Conservation (phyloP, 2,329 filamentous ascomycete genomes). For the Fusarium devonianum region DNA sequence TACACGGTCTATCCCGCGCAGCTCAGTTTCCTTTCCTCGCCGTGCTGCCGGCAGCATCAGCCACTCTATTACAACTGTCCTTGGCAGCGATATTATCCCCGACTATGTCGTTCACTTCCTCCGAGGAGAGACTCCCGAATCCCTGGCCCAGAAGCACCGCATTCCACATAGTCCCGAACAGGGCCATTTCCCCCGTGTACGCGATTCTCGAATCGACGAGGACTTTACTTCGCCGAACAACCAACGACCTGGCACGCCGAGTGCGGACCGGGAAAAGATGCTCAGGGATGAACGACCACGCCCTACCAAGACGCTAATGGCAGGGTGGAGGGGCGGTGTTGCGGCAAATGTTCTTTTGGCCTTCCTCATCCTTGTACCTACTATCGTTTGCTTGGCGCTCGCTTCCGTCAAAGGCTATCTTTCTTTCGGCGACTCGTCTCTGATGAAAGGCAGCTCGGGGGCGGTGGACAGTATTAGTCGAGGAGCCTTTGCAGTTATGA, state of each 20-base stretch:
- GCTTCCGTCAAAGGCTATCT: conserved; percentile 46
- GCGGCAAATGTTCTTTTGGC: conserved; percentile 52
- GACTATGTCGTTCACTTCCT: conserved; percentile 65
- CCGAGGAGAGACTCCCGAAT: conserved; percentile 63
- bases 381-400: conserved; percentile 51
- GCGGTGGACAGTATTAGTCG: conserved; percentile 48
- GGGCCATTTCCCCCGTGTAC: conserved; percentile 29
- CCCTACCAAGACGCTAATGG: conserved; percentile 40
- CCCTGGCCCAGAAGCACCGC: conserved; percentile 54
- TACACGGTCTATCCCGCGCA: conserved; percentile 34
- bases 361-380: conserved; percentile 49
- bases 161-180: conserved; percentile 41
- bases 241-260: conserved; percentile 34
- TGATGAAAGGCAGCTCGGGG: conserved; percentile 51
- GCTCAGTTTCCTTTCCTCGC: conserved; percentile 34
- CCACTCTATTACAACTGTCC: conserved; percentile 43
- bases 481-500: conserved; percentile 55
- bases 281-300: conserved; percentile 33
- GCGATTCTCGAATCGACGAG: conserved; percentile 20
- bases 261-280: conserved; percentile 41
- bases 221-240: conserved; percentile 27
- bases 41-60: conserved; percentile 41
- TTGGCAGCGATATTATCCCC: conserved; percentile 57
- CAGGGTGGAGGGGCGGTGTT: conserved; percentile 59
- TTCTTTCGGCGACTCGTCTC: conserved; percentile 46